Base-by-base conservation (phyloP, 1,284 basidiomycete species). In the Ceratorhiza oryzae-sativae region DNA sequence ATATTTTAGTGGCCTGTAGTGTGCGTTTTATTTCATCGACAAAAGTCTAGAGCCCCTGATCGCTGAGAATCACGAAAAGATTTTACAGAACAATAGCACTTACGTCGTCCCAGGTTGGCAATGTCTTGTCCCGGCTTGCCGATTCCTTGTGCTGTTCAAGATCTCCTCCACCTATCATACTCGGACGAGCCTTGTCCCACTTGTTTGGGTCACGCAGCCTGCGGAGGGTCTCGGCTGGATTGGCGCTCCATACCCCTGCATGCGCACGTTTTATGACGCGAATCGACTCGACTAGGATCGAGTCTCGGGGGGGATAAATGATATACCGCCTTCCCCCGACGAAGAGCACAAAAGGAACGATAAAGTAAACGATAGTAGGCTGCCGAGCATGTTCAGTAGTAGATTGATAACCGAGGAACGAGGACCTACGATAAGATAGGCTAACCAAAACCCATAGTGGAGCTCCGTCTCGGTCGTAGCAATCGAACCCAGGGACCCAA, bases 1-100 rank as follows among this genome's bases (percentile, higher is more conserved):
- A 83, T 59, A 84, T 81, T 67, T 79, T 76, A 76, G 82, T 83
- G 1, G 83, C 83, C 75, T 82, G 81, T 76, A 83, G 76, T n/a
- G 81, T 82, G 74, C 82, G 77, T 25, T 79, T 77, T 45, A 84
- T 80, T 76, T 84, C 82, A 65, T 81, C 80, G 25, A 84, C 81
- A 76, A 76, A 80, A 20, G 39, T 20, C 49, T 71, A 72, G 6
- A 49, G 49, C 65, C 71, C 6, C 27, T 13, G 53, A 8, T 30
- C 23, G 30, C 23, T 30, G 4, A 56, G 13, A 27, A 39, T 39
- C 8, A 39, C 6, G 13, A 39, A 39, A 39, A 39, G 13, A 39
- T 6, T 39, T 39, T 13, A 39, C 6, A 9, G 3, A 56, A 15
- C 30, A 20, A 18, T 13, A 10, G 10, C 27, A 39, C 58, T 60